These are phyloP conservation scores for Vitellaria paradoxa DNA, from an alignment of 179 eudicot genomes.

Conservation along the genomic window DNA sequence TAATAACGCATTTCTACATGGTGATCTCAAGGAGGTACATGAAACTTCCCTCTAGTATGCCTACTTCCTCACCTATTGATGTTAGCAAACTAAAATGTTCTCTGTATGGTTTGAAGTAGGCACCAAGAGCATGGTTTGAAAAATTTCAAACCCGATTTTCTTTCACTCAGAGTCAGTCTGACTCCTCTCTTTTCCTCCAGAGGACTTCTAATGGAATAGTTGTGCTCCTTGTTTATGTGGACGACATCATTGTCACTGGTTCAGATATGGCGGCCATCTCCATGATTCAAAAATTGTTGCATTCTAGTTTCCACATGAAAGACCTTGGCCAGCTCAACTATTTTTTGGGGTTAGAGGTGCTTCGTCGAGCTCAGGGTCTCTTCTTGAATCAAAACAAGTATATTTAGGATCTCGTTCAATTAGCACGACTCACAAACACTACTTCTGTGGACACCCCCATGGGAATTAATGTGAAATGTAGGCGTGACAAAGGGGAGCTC, in stretches of 20 bases:
- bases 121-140: neutral
- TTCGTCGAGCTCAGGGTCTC: neutral
- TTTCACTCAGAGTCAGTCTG: neutral
- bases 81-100: neutral
- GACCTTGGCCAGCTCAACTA: neutral
- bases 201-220: neutral
- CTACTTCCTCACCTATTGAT: too few species aligned
- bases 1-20: too few species aligned
- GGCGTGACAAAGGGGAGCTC: neutral
- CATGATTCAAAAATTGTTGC: neutral
- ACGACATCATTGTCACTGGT: neutral
- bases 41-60: too few species aligned
- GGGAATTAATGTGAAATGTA: neutral
- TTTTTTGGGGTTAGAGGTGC: neutral
- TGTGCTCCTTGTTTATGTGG: neutral
- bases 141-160: neutral
- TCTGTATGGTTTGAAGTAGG: neutral
- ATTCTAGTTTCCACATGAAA: neutral
- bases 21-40: too few species aligned
- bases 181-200: neutral
- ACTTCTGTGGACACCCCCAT: neutral
- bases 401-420: neutral
- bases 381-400: constrained; percentile 4
- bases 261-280: neutral
- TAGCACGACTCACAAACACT: neutral